Conservation (phyloP, 495 filamentous ascomycete species). For the Lasiosphaeria miniovina region DNA sequence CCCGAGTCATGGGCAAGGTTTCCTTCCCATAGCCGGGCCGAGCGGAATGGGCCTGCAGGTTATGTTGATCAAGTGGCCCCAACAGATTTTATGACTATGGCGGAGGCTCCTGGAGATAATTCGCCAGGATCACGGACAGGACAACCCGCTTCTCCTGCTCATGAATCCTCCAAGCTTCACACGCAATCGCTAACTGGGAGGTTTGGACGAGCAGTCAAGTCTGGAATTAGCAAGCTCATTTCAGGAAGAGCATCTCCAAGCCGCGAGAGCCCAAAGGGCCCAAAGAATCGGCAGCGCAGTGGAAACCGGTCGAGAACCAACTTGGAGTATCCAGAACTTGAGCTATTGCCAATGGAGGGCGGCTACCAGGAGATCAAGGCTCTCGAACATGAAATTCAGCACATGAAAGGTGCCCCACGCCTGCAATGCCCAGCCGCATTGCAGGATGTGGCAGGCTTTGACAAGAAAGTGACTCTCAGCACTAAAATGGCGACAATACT, state of each 20-base stretch:
- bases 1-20: slow-evolving; percentile 37
- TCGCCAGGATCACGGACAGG: neutral
- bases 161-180: no score
- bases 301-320: slow-evolving; percentile 9
- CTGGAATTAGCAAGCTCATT: slow-evolving; percentile 31
- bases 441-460: neutral
- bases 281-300: slow-evolving; percentile 5
- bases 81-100: slow-evolving; percentile 17
- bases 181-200: slow-evolving; percentile 26
- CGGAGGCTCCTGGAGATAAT: neutral
- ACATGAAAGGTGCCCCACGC: slow-evolving; percentile 23
- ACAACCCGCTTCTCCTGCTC: neutral
- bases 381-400: slow-evolving; percentile 32
- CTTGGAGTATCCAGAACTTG: slow-evolving; percentile 38
- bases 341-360: slow-evolving; percentile 29
- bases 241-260: slow-evolving; percentile 14
- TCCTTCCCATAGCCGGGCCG: slow-evolving; percentile 35
- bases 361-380: slow-evolving; percentile 32
- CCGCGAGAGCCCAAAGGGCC: slow-evolving; percentile 5
- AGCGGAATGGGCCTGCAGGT: slow-evolving; percentile 29
- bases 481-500: slow-evolving; percentile 19
- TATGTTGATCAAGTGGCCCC: slow-evolving; percentile 23
- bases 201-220: slow-evolving; percentile 34
- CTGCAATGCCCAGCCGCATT: neutral
- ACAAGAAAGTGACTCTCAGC: slow-evolving; percentile 11